Conservation (phyloP, 495 filamentous ascomycete genomes). For the Penicillium goetzii region DNA sequence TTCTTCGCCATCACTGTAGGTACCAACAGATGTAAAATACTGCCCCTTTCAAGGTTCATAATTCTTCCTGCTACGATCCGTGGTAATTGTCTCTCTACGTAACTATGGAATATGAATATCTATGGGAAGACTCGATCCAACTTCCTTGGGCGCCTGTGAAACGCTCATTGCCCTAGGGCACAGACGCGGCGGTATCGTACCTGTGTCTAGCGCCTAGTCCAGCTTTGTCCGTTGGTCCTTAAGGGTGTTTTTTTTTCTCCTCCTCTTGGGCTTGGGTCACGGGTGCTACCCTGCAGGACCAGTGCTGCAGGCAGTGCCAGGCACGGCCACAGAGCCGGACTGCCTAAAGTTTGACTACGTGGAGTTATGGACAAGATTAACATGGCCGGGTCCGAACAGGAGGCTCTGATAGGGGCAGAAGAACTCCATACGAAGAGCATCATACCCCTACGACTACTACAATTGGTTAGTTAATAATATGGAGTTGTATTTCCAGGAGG, state of each 20-base stretch:
- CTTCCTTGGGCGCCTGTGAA: conserved; percentile 15
- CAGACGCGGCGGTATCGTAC: conserved; percentile 3
- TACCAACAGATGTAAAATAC: not conserved
- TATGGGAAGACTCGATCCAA: conserved; percentile 9
- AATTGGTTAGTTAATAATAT: not conserved
- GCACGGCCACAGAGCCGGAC: conserved; percentile 6
- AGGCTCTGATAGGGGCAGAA: not conserved
- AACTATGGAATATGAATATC: not conserved
- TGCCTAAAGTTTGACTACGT: not conserved
- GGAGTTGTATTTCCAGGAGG: not conserved
- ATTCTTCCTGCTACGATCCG: not conserved
- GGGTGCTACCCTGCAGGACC: not conserved
- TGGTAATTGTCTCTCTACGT: not conserved
- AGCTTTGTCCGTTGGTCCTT: not conserved
- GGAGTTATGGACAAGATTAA: not conserved
- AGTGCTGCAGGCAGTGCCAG: conserved; percentile 5
- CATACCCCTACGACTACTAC: not conserved
- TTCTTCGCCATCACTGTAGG: not conserved
- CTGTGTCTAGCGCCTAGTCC: not conserved
- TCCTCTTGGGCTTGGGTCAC: not conserved
- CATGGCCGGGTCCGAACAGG: conserved; percentile 1
- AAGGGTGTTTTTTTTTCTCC: not conserved
- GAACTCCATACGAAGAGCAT: not conserved
- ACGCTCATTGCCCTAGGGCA: conserved; percentile 14
- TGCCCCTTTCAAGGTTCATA: not conserved